These are phyloP conservation scores for Lathyrus sativus DNA, from an alignment of 306 rosid species.

Conservation along the genomic window DNA sequence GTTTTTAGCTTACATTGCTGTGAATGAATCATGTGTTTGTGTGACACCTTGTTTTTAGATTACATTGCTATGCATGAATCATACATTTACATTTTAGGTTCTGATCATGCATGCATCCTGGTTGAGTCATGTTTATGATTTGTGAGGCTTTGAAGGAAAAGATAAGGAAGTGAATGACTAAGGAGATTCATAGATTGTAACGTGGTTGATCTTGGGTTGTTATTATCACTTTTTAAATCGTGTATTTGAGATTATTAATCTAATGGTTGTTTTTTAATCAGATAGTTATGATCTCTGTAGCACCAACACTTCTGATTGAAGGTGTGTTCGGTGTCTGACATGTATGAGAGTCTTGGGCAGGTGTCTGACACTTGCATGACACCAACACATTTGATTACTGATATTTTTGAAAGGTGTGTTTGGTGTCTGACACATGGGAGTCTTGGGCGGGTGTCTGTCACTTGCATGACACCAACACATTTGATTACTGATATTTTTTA, in stretches of 20 bases:
- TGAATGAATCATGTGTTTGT: no score
- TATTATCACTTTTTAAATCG: background rate
- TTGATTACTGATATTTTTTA: background rate
- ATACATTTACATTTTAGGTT: slow-evolving; percentile 5
- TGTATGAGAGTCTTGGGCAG: background rate
- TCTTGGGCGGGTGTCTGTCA: background rate
- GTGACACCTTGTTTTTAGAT: background rate
- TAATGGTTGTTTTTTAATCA: background rate
- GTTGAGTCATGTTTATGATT: background rate
- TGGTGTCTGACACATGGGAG: background rate
- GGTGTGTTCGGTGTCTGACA: background rate
- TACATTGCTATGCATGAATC: background rate
- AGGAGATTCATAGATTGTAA: background rate
- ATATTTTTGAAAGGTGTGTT: background rate
- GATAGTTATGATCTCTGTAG: background rate
- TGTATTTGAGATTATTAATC: background rate
- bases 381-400: background rate
- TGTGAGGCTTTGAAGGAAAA: background rate
- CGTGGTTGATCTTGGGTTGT: slow-evolving; percentile 29
- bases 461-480: background rate
- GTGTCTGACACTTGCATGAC: background rate
- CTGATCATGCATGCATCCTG: background rate
- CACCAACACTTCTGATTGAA: background rate
- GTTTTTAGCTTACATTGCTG: slow-evolving; percentile 16
- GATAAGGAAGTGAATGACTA: background rate